phyloP scores from a whole-genome alignment of 1,139 yeast species.

The Yamadazyma jaroonii region DNA sequence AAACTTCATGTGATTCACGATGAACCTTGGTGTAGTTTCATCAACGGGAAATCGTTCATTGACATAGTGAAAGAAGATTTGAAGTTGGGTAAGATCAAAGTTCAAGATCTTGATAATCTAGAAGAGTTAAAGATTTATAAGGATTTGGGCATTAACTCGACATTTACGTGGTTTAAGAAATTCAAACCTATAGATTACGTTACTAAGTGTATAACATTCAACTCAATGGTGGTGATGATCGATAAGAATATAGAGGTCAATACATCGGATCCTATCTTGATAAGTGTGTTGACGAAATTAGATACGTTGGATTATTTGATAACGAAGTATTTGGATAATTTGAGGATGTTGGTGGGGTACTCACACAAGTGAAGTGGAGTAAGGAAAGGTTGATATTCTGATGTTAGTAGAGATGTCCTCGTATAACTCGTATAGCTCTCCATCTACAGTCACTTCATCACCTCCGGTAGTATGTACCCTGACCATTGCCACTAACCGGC shows the following conservation, averaged over 20 bases:
- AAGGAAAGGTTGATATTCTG: no score
- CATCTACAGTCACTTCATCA: no score
- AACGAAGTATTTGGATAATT: slow-evolving; percentile 23
- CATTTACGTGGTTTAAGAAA: slow-evolving; percentile 14
- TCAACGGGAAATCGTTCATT: slow-evolving; percentile 41
- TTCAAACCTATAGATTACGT: slow-evolving; percentile 41
- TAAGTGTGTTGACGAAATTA: slow-evolving; percentile 43
- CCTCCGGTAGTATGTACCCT: no score
- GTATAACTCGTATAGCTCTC: no score
- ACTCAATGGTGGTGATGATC: slow-evolving; percentile 41
- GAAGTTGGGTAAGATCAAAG: slow-evolving; percentile 16
- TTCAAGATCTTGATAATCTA: slow-evolving; percentile 13
- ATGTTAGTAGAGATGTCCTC: no score
- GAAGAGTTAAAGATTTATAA: slow-evolving; percentile 14
- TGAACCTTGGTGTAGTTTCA: slow-evolving; percentile 38
- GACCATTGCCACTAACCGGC: no score
- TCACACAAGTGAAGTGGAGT: no score
- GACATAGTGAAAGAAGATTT: slow-evolving; percentile 44
- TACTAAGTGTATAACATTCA: slow-evolving; percentile 43
- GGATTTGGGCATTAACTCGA: slow-evolving; percentile 1
- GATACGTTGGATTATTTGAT: slow-evolving; percentile 42
- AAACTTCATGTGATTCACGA: slow-evolving; percentile 36
- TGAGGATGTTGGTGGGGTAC: slow-evolving; percentile 8
- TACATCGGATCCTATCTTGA: slow-evolving; percentile 43
- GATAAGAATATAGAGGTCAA: slow-evolving; percentile 42